A percentile compares a stretch with the other conserved stretches of the same genome.
phyloP scores from a whole-genome alignment of 495 filamentous ascomycete genomes.

The Monascus purpureus region DNA sequence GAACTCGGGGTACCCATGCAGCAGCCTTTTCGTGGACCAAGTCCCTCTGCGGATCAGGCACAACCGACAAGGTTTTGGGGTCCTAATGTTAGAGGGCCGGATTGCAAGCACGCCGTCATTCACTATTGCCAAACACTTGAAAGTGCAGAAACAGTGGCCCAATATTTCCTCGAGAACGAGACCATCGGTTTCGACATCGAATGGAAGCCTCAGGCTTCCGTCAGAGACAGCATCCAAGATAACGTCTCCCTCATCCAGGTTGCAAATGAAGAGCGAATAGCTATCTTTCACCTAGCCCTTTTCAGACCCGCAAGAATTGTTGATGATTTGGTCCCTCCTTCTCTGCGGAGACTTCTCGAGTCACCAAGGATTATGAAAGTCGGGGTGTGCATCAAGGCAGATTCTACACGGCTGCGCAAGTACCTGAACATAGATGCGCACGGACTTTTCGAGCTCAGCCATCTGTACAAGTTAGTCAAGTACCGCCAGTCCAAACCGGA shows the following conservation, averaged over 20 bases:
- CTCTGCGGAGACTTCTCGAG: conserved; percentile 57
- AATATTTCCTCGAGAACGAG: conserved; percentile 53
- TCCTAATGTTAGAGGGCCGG: conserved; percentile 38
- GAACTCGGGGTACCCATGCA: neutral
- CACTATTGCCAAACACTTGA: conserved; percentile 62
- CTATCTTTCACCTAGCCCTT: conserved; percentile 62
- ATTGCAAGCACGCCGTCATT: conserved; percentile 39
- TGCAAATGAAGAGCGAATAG: conserved; percentile 65
- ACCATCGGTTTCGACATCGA: conserved; percentile 79
- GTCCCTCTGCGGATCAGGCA: neutral
- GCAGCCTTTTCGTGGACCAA: too few relatives aligned
- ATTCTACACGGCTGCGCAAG: conserved; percentile 55
- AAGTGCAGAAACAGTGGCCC: conserved; percentile 49
- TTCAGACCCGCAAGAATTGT: conserved; percentile 31
- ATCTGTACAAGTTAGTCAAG: conserved; percentile 62
- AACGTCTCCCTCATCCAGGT: conserved; percentile 72
- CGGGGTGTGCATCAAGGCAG: conserved; percentile 64
- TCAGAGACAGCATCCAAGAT: conserved; percentile 32
- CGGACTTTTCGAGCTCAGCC: conserved; percentile 66
- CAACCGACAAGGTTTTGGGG: conserved; percentile 42
- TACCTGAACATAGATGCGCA: conserved; percentile 46
- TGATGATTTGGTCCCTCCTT: conserved; percentile 50
- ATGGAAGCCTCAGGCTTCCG: conserved; percentile 46
- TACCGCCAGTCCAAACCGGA: conserved; percentile 35
- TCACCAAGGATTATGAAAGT: conserved; percentile 54